A percentile compares a stretch with the other conserved stretches of the same genome.
These are phyloP conservation scores for Hanseniaspora meyeri DNA, from an alignment of 805 yeast genomes.

Conservation along the genomic window DNA sequence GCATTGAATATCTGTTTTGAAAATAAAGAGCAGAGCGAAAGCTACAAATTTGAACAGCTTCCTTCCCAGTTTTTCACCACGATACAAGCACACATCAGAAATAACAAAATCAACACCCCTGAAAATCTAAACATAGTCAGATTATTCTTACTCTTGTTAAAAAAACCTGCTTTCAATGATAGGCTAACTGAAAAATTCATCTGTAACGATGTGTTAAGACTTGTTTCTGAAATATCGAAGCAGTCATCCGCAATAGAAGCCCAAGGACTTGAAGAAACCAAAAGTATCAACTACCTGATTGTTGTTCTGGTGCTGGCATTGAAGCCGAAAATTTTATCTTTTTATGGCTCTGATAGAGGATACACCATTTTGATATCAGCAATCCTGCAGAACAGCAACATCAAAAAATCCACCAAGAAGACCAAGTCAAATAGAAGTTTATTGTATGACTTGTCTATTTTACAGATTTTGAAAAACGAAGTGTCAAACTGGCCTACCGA, in stretches of 20 bases:
- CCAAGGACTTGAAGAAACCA: not conserved
- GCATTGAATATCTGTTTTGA: slow-evolving; percentile 4
- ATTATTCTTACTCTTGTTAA: slow-evolving; percentile 4
- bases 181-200: slow-evolving; percentile 7
- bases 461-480: slow-evolving; percentile 11
- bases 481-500: slow-evolving; percentile 14
- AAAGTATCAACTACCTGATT: slow-evolving; percentile 10
- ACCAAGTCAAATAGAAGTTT: not conserved
- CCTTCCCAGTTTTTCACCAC: not conserved
- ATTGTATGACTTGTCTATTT: slow-evolving; percentile 6
- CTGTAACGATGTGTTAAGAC: slow-evolving; percentile 12
- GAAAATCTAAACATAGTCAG: slow-evolving; percentile 6
- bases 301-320: slow-evolving; percentile 2
- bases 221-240: slow-evolving; percentile 10
- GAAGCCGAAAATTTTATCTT: slow-evolving; percentile 1
- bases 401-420: slow-evolving; percentile 1
- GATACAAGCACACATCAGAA: not conserved
- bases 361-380: slow-evolving; percentile 12
- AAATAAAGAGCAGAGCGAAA: not conserved
- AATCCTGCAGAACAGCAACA: slow-evolving; percentile 9
- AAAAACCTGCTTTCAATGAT: not conserved
- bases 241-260: slow-evolving; percentile 2
- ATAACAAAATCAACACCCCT: slow-evolving; percentile 1
- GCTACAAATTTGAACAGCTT: not conserved
- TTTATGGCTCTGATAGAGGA: slow-evolving; percentile 11